A percentile compares a stretch with the other conserved stretches of the same genome.
Evolutionary conservation across 2,329 filamentous ascomycete genomes (phyloP).

Genomic region (Pseudogymnoascus sp.): DNA sequence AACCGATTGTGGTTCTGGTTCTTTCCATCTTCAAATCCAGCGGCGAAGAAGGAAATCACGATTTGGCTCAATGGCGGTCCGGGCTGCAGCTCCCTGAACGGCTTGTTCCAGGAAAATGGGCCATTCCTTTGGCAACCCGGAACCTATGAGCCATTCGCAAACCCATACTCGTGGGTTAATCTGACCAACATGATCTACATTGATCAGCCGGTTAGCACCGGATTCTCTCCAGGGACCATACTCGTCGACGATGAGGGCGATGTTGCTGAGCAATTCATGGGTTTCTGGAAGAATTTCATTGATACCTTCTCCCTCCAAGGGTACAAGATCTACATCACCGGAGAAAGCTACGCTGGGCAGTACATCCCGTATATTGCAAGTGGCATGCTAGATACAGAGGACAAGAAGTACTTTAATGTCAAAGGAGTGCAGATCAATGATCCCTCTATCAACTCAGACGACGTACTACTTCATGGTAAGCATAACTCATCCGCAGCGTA

Average conservation of each 20-base stretch:
- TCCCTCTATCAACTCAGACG: conserved; percentile 40
- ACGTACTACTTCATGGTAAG: conserved; percentile 18
- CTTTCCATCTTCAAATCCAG: conserved; percentile 43
- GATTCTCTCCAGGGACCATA: conserved; percentile 47
- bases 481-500: neutral
- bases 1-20: conserved; percentile 48
- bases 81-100: conserved; percentile 52
- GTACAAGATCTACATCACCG: conserved; percentile 55
- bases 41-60: conserved; percentile 39
- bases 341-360: conserved; percentile 53
- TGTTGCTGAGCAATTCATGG: conserved; percentile 48
- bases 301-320: conserved; percentile 48
- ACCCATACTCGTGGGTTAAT: conserved; percentile 48
- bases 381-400: conserved; percentile 39
- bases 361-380: conserved; percentile 41
- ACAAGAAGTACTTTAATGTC: conserved; percentile 51
- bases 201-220: conserved; percentile 40
- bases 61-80: conserved; percentile 61
- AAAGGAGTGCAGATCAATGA: conserved; percentile 55
- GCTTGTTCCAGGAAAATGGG: conserved; percentile 51
- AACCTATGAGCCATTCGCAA: conserved; percentile 22
- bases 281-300: conserved; percentile 57
- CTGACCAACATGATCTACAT: conserved; percentile 44
- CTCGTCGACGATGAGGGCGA: conserved; percentile 45
- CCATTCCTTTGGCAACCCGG: conserved; percentile 29